These are phyloP conservation scores for Diaporthe australafricana DNA, from an alignment of 2,329 filamentous ascomycete genomes.

Conservation along the genomic window DNA sequence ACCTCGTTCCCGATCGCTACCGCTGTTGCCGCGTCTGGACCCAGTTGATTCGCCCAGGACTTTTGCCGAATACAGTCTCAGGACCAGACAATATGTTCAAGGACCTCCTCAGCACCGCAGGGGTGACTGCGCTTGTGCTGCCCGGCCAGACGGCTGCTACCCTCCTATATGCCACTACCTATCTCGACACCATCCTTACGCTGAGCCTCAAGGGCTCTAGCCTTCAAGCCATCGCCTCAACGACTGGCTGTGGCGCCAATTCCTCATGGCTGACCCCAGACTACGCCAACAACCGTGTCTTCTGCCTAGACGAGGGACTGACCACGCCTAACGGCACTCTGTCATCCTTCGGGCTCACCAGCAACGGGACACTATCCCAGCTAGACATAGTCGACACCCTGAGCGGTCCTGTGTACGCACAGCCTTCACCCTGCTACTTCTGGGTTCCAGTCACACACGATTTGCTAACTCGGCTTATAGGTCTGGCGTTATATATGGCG, in stretches of 20 bases:
- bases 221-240: slow-evolving; percentile 56
- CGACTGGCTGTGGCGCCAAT: slow-evolving; percentile 61
- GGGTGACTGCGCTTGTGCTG: slow-evolving; percentile 38
- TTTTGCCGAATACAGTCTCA: slow-evolving; percentile 2
- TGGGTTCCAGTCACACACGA: not conserved
- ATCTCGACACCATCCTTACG: slow-evolving; percentile 61
- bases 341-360: slow-evolving; percentile 51
- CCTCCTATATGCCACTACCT: slow-evolving; percentile 61
- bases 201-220: slow-evolving; percentile 53
- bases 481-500: slow-evolving; percentile 56
- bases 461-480: slow-evolving; percentile 2
- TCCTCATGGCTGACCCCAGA: slow-evolving; percentile 73
- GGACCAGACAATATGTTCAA: slow-evolving; percentile 35
- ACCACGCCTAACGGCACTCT: slow-evolving; percentile 60
- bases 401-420: slow-evolving; percentile 53
- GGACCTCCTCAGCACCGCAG: slow-evolving; percentile 35
- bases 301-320: slow-evolving; percentile 71
- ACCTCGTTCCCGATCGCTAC: not conserved
- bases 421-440: not conserved
- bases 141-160: slow-evolving; percentile 49
- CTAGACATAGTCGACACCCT: slow-evolving; percentile 50
- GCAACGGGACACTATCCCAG: slow-evolving; percentile 52
- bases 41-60: slow-evolving; percentile 19
- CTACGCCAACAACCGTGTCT: slow-evolving; percentile 59
- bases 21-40: slow-evolving; percentile 18